phyloP scores from a whole-genome alignment of 495 filamentous ascomycete genomes.

The Massariosphaeria phaeospora region DNA sequence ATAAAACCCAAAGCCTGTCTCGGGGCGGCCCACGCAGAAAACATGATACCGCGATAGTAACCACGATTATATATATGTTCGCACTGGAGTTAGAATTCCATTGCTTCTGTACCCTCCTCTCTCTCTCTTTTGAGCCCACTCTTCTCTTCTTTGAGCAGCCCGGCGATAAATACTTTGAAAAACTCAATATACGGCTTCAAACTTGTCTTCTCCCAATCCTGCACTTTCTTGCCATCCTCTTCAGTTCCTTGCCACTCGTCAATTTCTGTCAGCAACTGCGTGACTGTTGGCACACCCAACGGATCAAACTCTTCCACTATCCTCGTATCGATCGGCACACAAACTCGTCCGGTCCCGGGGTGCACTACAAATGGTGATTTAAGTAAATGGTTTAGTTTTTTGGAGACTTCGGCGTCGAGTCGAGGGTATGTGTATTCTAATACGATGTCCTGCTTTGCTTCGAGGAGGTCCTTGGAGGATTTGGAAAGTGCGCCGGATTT shows the following conservation, averaged over 20 bases:
- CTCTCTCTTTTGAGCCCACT: conserved; percentile 66
- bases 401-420: conserved; percentile 91
- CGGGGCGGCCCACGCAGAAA: too few species aligned
- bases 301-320: conserved; percentile 77
- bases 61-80: too few species aligned
- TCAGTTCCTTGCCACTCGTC: conserved; percentile 46
- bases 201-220: conserved; percentile 96
- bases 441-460: conserved; percentile 89
- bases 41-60: too few species aligned
- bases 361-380: conserved; percentile 96
- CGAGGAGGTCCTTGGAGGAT: conserved; percentile 61
- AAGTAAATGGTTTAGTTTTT: conserved; percentile 94
- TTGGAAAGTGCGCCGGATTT: conserved; percentile 65
- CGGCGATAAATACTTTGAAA: conserved; percentile 75
- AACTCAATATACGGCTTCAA: conserved; percentile 87
- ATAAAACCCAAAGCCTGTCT: too few species aligned
- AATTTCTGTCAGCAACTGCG: conserved; percentile 70
- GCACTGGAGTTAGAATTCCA: too few species aligned
- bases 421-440: conserved; percentile 98
- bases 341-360: conserved; percentile 87
- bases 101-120: conserved; percentile 48
- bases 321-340: conserved; percentile 81
- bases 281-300: conserved; percentile 78
- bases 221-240: conserved; percentile 48
- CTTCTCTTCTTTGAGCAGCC: conserved; percentile 78